phyloP scores from a whole-genome alignment of 108 stramenopile species.

The Seminavis robusta region DNA sequence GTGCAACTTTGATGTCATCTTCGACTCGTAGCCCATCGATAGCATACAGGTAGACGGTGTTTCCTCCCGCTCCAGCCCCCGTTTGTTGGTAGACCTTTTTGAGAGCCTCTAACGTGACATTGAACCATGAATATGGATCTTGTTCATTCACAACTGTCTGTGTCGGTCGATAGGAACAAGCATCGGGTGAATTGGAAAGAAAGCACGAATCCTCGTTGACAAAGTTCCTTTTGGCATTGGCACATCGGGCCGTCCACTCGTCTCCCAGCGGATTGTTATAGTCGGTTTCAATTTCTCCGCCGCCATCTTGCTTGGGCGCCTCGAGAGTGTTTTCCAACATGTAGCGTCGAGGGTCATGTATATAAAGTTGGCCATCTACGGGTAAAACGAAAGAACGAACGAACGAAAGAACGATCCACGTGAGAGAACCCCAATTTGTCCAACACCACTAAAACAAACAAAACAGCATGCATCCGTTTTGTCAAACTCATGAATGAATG shows the following conservation, averaged over 20 bases:
- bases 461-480: too few relatives aligned
- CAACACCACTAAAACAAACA: too few relatives aligned
- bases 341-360: constrained; percentile 28
- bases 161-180: background rate
- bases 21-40: constrained; percentile 24
- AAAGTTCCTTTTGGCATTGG: constrained; percentile 37
- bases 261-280: background rate
- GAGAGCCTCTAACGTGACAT: too few relatives aligned
- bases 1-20: constrained; percentile 1
- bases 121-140: too few relatives aligned
- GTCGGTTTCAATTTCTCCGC: constrained; percentile 22
- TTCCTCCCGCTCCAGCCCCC: too few relatives aligned
- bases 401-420: too few relatives aligned
- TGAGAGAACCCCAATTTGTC: too few relatives aligned
- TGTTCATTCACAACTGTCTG: too few relatives aligned
- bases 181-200: background rate
- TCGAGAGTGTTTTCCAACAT: constrained; percentile 44
- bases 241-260: constrained; percentile 25
- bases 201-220: constrained; percentile 47
- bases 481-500: too few relatives aligned
- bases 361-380: constrained; percentile 33
- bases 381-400: constrained; percentile 26
- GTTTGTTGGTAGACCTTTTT: too few relatives aligned
- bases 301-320: constrained; percentile 32
- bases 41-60: constrained; percentile 29